Evolutionary conservation across 805 yeast species (phyloP).

Genomic region (Ogataea naganishii): DNA sequence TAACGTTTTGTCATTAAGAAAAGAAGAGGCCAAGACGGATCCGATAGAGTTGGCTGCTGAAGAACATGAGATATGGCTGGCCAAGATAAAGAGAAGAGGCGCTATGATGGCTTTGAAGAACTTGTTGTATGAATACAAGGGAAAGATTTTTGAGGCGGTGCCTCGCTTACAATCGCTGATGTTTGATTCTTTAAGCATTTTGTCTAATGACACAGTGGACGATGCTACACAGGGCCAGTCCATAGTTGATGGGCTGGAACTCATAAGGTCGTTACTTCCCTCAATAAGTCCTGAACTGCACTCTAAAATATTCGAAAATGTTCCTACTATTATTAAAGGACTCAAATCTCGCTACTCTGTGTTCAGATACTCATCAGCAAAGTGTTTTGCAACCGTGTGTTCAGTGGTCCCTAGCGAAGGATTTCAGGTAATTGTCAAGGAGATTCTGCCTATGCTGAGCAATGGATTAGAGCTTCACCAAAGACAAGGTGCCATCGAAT

Average conservation of each 20-base stretch:
- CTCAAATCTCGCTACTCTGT: constrained; percentile 71
- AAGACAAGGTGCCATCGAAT: constrained; percentile 92
- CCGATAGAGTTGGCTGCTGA: constrained; percentile 51
- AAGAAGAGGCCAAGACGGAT: constrained; percentile 64
- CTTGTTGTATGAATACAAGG: constrained; percentile 45
- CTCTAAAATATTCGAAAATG: constrained; percentile 38
- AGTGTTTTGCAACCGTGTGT: constrained; percentile 77
- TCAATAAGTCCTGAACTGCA: constrained; percentile 42
- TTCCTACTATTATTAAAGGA: constrained; percentile 43
- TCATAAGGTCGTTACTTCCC: constrained; percentile 66
- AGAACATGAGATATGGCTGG: constrained; percentile 60
- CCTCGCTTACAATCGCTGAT: constrained; percentile 61
- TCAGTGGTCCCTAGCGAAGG: constrained; percentile 58
- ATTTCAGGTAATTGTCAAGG: constrained; percentile 71
- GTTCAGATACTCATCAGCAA: constrained; percentile 82
- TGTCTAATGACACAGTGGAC: constrained; percentile 13
- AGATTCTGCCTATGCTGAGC: constrained; percentile 69
- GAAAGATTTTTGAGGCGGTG: constrained; percentile 44
- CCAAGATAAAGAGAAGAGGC: constrained; percentile 78
- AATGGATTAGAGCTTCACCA: constrained; percentile 62
- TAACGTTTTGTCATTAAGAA: constrained; percentile 62
- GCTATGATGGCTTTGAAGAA: constrained; percentile 62
- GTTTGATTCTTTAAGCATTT: constrained; percentile 49
- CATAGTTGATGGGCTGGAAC: constrained; percentile 79
- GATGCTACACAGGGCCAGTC: constrained; percentile 54